Conservation (phyloP, 2,329 filamentous ascomycete species). For the Phialophora expanda region DNA sequence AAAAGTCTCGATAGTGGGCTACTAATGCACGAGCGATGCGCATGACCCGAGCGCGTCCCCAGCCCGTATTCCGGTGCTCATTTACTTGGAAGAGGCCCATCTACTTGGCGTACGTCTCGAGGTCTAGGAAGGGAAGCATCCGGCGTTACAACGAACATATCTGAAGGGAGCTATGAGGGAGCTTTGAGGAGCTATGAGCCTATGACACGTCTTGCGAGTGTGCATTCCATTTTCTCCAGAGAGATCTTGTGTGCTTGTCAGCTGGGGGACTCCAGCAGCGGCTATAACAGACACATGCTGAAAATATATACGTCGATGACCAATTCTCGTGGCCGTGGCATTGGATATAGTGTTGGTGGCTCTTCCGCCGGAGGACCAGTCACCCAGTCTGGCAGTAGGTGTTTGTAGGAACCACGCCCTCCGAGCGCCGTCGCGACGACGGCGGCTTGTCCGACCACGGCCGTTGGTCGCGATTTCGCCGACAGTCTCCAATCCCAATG, state of each 20-base stretch:
- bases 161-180: not conserved
- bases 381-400: too few relatives aligned
- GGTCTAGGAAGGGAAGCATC: not conserved
- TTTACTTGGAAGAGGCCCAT: not conserved
- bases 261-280: not conserved
- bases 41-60: not conserved
- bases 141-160: slow-evolving; percentile 10
- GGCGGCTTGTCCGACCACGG: not conserved
- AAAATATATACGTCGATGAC: slow-evolving; percentile 9
- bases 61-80: not conserved
- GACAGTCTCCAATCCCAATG: slow-evolving; percentile 10
- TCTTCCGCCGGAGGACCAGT: not conserved
- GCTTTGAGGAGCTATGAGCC: slow-evolving; percentile 11
- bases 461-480: slow-evolving; percentile 17
- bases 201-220: slow-evolving; percentile 13
- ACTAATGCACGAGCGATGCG: not conserved
- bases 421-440: too few relatives aligned
- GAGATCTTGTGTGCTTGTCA: not conserved
- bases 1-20: slow-evolving; percentile 8
- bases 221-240: not conserved
- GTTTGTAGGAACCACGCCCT: too few relatives aligned
- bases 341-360: slow-evolving; percentile 17
- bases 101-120: not conserved
- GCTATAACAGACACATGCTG: not conserved
- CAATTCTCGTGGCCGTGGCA: slow-evolving; percentile 7